Conservation (phyloP, 1,139 yeast genomes). For the Hansenula sp. region DNA sequence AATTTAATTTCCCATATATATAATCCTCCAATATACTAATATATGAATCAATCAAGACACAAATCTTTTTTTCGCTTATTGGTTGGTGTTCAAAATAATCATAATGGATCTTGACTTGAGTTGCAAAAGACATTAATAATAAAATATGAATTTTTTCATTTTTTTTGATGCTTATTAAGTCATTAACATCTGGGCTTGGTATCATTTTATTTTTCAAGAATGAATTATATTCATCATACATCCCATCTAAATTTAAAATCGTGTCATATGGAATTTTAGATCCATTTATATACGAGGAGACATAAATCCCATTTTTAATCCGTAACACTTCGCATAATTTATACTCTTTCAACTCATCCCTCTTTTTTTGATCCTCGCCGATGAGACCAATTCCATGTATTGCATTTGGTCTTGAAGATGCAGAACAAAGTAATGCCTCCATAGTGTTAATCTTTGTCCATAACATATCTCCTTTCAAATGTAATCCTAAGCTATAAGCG, state of each 20-base stretch:
- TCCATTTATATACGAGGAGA: constrained; percentile 8
- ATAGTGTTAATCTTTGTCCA: constrained; percentile 18
- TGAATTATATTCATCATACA: constrained; percentile 10
- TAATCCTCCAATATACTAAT: constrained; percentile 2
- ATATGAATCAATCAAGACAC: constrained; percentile 5
- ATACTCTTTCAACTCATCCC: constrained; percentile 9
- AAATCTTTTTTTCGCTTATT: constrained; percentile 13
- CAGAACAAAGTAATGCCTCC: constrained; percentile 14
- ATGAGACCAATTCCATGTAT: background rate
- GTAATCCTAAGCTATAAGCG: constrained; percentile 16
- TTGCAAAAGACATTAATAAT: constrained; percentile 7
- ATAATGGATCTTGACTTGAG: constrained; percentile 16
- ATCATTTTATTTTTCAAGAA: constrained; percentile 3
- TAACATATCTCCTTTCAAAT: constrained; percentile 13
- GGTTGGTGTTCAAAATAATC: constrained; percentile 9
- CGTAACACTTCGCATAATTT: constrained; percentile 15
- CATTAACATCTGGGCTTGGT: background rate
- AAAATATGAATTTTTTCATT: constrained; percentile 7
- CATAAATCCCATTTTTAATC: constrained; percentile 11
- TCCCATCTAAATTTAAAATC: constrained; percentile 8
- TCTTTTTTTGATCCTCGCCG: no score
- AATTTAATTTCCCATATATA: constrained; percentile 4
- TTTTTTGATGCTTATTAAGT: background rate
- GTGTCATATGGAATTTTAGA: constrained; percentile 5
- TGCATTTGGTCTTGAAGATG: constrained; percentile 17